phyloP scores from a whole-genome alignment of 345 rosid genomes.

The Hirschfeldia incana region DNA sequence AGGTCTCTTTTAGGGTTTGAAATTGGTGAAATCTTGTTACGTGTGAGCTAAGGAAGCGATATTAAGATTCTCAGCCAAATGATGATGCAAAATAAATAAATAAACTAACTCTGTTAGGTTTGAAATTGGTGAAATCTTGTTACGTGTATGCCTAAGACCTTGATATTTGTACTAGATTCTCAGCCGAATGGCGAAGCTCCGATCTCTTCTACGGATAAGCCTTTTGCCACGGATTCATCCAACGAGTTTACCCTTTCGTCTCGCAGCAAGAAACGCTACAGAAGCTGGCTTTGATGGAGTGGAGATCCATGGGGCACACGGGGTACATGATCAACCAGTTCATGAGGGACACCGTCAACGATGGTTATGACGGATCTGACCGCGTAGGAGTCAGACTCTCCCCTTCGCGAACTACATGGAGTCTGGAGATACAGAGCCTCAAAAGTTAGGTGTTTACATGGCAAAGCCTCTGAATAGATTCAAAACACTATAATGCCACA shows the following conservation, averaged over 20 bases:
- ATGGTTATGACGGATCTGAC: no score
- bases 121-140: not conserved
- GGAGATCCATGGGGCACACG: slow-evolving; percentile 83
- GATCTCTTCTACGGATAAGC: slow-evolving; percentile 47
- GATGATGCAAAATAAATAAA: not conserved
- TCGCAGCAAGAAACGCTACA: slow-evolving; percentile 61
- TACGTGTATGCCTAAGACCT: not conserved
- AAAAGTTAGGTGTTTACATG: no score
- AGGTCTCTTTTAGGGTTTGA: not conserved
- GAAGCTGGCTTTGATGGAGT: slow-evolving; percentile 69
- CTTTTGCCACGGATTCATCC: slow-evolving; percentile 23
- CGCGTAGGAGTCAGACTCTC: no score
- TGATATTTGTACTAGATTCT: not conserved
- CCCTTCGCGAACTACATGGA: slow-evolving; percentile 11
- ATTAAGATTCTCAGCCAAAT: not conserved
- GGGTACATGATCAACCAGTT: slow-evolving; percentile 46
- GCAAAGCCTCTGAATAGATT: no score
- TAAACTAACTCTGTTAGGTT: not conserved
- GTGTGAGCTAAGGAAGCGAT: not conserved
- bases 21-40: not conserved
- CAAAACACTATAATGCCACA: no score
- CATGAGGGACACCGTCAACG: no score
- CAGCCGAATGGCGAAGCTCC: slow-evolving; percentile 27
- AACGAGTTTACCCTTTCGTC: slow-evolving; percentile 46
- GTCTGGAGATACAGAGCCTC: no score